Base-by-base conservation (phyloP, 169 alveolate genomes). In the Plasmodium gonderi region DNA sequence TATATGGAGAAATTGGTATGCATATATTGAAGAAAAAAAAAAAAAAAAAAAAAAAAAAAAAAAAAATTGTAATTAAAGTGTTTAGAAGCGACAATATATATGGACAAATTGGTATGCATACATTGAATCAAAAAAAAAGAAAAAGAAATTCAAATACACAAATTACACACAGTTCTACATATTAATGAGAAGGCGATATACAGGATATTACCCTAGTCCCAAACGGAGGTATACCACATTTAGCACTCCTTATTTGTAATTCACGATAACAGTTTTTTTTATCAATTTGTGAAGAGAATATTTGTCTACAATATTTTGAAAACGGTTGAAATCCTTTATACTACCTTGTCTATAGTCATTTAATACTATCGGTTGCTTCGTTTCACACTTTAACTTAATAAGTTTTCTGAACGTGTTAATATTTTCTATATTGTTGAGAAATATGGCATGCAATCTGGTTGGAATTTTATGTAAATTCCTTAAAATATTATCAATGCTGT, bases 301-400 rank as follows among this genome's bases (percentile, higher is more conserved):
- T 8, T 85, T 85, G 60, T 85, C 87, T 45, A 76, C 60, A 33
- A 85, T 38, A 36, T 45, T 75, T 54, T 76, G 83, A 51, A 85
- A 85, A 3, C n/a, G 40, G n/a, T 85, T 76, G 14, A 85, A 85
- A 45, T 85, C 67, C 67, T 85, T 85, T 12, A 85, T 85, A 29
- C 65, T 74, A 4, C 17, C 72, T 65, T 85, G 92, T 38, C 67
- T 85, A 60, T 85, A 85, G n/a, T 85, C 80, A 85, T 51, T 60
- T 20, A 85, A 60, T 11, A 36, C 79, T 38, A 85, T 17, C 2
- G 92, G 29, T 74, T 90, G 23, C 79, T 92, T 51, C 65, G 94
- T 47, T 87, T 91, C 68, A 91, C 95, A 89, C 80, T 95, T 75
- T 47, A 95, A 23, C 89, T 92, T 45, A 68, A 91, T 65, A 90